These are phyloP conservation scores for Filobasidium floriforme DNA, from an alignment of 768 basidiomycete genomes.

Conservation along the genomic window DNA sequence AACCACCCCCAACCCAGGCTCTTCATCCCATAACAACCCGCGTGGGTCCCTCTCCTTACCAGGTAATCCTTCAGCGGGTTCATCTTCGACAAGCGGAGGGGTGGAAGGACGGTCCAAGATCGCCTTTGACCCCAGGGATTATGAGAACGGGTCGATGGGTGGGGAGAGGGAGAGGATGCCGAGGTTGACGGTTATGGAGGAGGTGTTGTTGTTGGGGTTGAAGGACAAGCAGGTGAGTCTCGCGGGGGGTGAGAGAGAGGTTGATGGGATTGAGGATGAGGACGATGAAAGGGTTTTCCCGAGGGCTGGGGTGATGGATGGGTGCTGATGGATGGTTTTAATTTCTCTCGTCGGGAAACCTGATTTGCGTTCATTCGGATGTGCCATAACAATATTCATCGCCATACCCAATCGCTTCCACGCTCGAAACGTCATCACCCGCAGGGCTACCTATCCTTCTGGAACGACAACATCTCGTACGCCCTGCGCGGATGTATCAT, in stretches of 20 bases:
- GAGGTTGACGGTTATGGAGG: slow-evolving; percentile 88
- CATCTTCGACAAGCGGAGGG: slow-evolving; percentile 47
- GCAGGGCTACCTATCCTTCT: slow-evolving; percentile 90
- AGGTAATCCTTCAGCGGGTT: slow-evolving; percentile 18
- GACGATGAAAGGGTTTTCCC: too few species aligned
- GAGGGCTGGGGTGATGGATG: too few species aligned
- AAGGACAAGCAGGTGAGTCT: slow-evolving; percentile 83
- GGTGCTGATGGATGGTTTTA: too few species aligned
- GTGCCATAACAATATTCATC: too few species aligned
- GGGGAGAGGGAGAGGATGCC: slow-evolving; percentile 62
- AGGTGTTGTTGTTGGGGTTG: slow-evolving; percentile 82
- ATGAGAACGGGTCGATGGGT: slow-evolving; percentile 47
- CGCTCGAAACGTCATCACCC: too few species aligned
- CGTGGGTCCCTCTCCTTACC: slow-evolving; percentile 22
- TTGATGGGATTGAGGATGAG: neutral
- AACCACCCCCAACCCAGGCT: slow-evolving; percentile 12
- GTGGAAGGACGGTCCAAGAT: slow-evolving; percentile 80
- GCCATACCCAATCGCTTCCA: neutral
- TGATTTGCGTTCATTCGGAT: too few species aligned
- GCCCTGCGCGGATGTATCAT: slow-evolving; percentile 97
- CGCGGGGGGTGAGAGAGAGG: neutral
- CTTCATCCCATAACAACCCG: slow-evolving; percentile 11
- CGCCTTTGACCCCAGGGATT: slow-evolving; percentile 86
- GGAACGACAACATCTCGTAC: slow-evolving; percentile 99
- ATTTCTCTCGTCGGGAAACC: too few species aligned